These are phyloP conservation scores for Bidens hawaiensis DNA, from an alignment of 140 eudicot species.

Conservation along the genomic window DNA sequence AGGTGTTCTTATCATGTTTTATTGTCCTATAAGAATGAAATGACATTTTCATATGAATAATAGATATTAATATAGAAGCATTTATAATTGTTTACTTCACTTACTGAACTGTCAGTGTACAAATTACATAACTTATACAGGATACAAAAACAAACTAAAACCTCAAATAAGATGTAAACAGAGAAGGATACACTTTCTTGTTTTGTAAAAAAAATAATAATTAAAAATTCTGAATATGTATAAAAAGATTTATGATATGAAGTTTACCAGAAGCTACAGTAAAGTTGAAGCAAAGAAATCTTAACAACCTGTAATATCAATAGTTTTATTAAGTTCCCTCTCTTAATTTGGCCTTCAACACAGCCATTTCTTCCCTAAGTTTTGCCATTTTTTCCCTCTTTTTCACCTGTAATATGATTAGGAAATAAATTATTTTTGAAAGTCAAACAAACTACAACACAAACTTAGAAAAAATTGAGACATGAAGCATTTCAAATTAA, in stretches of 20 bases:
- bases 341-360: background rate
- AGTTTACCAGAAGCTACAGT: background rate
- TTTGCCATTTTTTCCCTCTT: too few relatives aligned
- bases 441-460: background rate
- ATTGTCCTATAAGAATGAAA: too few relatives aligned
- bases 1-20: too few relatives aligned
- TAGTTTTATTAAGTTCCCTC: background rate
- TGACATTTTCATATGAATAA: too few relatives aligned
- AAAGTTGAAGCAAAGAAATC: constrained; percentile 13
- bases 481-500: background rate
- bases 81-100: too few relatives aligned
- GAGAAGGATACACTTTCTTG: background rate
- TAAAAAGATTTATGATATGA: background rate
- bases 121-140: background rate
- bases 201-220: background rate
- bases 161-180: background rate
- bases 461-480: background rate
- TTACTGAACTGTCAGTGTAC: too few relatives aligned
- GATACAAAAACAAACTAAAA: background rate
- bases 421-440: background rate
- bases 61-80: background rate
- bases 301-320: constrained; percentile 48
- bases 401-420: too few relatives aligned
- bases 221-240: background rate
- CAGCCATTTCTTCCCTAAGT: too few relatives aligned